A percentile compares a stretch with the other conserved stretches of the same genome.
Conservation (phyloP, 2,329 filamentous ascomycete genomes). For the Orbilia oligospora region DNA sequence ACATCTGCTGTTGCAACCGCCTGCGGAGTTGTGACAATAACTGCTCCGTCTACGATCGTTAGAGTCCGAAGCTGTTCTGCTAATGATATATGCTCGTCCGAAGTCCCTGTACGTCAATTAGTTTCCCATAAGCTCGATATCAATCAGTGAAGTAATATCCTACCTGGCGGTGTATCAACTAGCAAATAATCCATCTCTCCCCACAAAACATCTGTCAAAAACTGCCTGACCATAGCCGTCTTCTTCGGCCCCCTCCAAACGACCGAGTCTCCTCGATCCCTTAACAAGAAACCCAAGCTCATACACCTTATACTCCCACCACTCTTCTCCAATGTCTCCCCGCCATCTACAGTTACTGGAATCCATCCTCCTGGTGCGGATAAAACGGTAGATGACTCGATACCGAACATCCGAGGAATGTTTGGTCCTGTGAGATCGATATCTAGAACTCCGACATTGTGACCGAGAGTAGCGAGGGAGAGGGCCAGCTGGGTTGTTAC, state of each 20-base stretch:
- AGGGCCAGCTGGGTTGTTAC: conserved; percentile 97
- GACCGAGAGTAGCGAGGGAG: conserved; percentile 84
- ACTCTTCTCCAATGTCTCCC: conserved; percentile 69
- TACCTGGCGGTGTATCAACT: conserved; percentile 92
- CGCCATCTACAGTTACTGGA: conserved; percentile 83
- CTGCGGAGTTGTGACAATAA: conserved; percentile 96
- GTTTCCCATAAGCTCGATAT: background rate
- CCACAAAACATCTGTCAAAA: conserved; percentile 93
- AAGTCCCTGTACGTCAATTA: conserved; percentile 72
- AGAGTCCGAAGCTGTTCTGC: conserved; percentile 84
- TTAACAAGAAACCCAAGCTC: conserved; percentile 91
- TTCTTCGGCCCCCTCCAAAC: conserved; percentile 99
- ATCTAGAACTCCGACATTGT: conserved; percentile 94
- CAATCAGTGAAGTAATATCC: background rate
- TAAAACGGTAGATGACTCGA: conserved; percentile 82
- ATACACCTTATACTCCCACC: conserved; percentile 79
- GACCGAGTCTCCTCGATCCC: conserved; percentile 86
- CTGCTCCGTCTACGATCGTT: conserved; percentile 82
- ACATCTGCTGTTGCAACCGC: conserved; percentile 94
- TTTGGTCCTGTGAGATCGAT: conserved; percentile 96
- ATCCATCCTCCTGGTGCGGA: conserved; percentile 94
- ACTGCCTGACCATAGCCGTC: conserved; percentile 98
- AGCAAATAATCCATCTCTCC: conserved; percentile 88
- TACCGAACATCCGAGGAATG: conserved; percentile 92
- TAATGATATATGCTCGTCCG: conserved; percentile 95